Conservation (phyloP, 202 grass and related monocot species). For the Panicum virgatum region DNA sequence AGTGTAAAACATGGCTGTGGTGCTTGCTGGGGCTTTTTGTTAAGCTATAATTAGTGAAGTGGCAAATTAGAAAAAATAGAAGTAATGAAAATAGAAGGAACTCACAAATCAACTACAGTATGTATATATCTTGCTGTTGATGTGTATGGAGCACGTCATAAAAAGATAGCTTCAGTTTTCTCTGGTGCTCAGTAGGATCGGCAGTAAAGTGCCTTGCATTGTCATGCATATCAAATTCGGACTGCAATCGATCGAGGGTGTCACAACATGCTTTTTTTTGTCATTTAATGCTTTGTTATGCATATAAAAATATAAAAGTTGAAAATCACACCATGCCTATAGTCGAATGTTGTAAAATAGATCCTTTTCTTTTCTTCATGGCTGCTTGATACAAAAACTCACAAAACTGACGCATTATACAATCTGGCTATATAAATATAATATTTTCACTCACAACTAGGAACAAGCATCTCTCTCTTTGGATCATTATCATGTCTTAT, state of each 20-base stretch:
- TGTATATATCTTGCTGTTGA: neutral
- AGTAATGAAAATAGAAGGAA: neutral
- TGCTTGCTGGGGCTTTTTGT: neutral
- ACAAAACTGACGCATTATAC: neutral
- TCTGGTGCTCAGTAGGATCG: neutral
- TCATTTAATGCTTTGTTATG: too few species aligned
- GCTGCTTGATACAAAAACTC: neutral
- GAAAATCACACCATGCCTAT: neutral
- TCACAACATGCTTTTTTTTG: neutral
- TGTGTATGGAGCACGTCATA: neutral
- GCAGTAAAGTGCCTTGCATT: neutral
- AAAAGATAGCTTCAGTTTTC: too few species aligned
- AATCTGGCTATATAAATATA: neutral
- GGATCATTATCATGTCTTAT: neutral
- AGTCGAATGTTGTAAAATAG: neutral
- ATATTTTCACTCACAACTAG: neutral
- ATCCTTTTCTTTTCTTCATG: neutral
- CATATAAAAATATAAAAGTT: neutral
- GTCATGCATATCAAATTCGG: neutral
- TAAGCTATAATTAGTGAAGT: neutral
- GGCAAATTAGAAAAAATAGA: neutral
- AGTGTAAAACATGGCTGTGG: neutral
- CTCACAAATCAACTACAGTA: neutral
- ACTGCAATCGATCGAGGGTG: neutral
- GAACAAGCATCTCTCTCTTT: neutral